These are phyloP conservation scores for Nepenthes gracilis DNA, from an alignment of 148 eudicot genomes.

Conservation along the genomic window DNA sequence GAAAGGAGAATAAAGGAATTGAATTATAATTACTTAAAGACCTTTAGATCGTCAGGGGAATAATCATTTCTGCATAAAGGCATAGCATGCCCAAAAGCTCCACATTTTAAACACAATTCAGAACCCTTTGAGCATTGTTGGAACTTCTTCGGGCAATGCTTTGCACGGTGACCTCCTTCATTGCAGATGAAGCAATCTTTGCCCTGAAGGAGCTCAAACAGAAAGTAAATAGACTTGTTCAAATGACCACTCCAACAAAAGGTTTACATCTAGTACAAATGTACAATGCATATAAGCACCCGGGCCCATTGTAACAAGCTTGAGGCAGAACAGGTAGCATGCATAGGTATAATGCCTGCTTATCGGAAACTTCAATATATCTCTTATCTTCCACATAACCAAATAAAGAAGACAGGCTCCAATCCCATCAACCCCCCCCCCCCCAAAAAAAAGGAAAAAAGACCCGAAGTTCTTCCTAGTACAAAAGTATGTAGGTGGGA, in stretches of 20 bases:
- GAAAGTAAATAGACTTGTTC: not conserved
- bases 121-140: constrained; percentile 23
- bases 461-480: too few relatives aligned
- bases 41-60: constrained; percentile 76
- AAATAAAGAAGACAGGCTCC: too few relatives aligned
- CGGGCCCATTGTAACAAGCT: too few relatives aligned
- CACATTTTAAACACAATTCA: constrained; percentile 78
- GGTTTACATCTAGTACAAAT: too few relatives aligned
- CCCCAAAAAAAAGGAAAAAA: too few relatives aligned
- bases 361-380: too few relatives aligned
- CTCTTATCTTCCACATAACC: too few relatives aligned
- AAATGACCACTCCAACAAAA: not conserved
- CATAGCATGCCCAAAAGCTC: constrained; percentile 77
- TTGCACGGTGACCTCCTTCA: constrained; percentile 78
- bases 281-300: too few relatives aligned
- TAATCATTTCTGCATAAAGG: constrained; percentile 57
- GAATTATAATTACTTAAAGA: constrained; percentile 5
- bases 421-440: too few relatives aligned
- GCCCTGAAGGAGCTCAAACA: constrained; percentile 28
- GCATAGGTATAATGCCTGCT: too few relatives aligned
- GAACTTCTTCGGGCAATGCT: constrained; percentile 81
- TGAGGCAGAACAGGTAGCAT: too few relatives aligned
- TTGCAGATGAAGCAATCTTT: constrained; percentile 87
- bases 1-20: not conserved
- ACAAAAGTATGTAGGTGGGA: too few relatives aligned